phyloP scores from a whole-genome alignment of 352 stramenopile species.

The Pythium coloratum region DNA sequence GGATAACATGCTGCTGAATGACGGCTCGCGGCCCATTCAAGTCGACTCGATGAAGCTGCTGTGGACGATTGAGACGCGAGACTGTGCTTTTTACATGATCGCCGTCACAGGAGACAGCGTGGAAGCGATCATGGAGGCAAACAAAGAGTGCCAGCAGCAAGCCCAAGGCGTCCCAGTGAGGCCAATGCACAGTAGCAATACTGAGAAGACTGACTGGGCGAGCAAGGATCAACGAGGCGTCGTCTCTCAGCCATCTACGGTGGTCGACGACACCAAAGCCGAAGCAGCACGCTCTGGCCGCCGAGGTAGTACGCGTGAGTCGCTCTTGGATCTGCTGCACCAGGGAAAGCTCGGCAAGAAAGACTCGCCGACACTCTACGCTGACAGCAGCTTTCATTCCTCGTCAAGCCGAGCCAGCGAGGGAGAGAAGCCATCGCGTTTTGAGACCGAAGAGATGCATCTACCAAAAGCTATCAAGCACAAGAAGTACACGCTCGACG shows the following conservation, averaged over 20 bases:
- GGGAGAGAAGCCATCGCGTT: slow-evolving; percentile 8
- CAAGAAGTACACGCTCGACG: slow-evolving; percentile 77
- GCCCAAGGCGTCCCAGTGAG: background rate
- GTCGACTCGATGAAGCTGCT: slow-evolving; percentile 80
- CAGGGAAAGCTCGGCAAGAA: slow-evolving; percentile 72
- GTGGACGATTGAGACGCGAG: slow-evolving; percentile 77
- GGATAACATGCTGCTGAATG: slow-evolving; percentile 71
- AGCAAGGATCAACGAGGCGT: background rate
- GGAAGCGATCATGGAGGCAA: slow-evolving; percentile 42
- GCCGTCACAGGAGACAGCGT: slow-evolving; percentile 54
- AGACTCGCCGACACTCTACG: slow-evolving; percentile 9
- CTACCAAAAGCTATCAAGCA: slow-evolving; percentile 39
- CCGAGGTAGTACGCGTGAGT: slow-evolving; percentile 55
- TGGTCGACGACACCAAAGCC: background rate
- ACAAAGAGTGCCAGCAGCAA: slow-evolving; percentile 19
- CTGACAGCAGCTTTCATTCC: slow-evolving; percentile 18
- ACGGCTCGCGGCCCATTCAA: slow-evolving; percentile 76
- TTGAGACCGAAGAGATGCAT: slow-evolving; percentile 19
- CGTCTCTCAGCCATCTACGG: background rate
- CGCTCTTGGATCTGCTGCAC: slow-evolving; percentile 67
- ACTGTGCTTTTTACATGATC: slow-evolving; percentile 73
- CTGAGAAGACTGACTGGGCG: background rate
- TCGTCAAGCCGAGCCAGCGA: slow-evolving; percentile 15
- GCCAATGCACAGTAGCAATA: background rate
- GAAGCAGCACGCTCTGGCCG: slow-evolving; percentile 12